Conservation (phyloP, 371 early-diverging fungal species). For the Mortierella sp. region DNA sequence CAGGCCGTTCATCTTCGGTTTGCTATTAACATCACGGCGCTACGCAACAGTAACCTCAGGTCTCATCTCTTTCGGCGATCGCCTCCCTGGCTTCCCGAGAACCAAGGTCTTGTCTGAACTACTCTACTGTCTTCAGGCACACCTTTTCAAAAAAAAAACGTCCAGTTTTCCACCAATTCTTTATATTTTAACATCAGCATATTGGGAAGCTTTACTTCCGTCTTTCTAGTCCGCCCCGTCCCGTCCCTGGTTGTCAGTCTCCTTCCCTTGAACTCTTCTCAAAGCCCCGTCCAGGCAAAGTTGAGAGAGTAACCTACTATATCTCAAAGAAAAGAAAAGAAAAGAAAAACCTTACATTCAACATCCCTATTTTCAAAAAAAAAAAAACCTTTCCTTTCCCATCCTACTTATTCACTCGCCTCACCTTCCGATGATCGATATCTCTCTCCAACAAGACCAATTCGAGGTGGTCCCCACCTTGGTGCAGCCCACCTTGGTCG, state of each 20-base stretch:
- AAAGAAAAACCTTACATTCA: neutral
- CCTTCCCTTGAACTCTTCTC: conserved; percentile 49
- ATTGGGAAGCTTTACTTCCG: conserved; percentile 54
- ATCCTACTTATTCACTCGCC: neutral
- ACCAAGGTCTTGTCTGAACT: conserved; percentile 57
- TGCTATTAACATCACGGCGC: conserved; percentile 73
- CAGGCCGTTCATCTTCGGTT: conserved; percentile 62
- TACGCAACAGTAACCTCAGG: conserved; percentile 72
- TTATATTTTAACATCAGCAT: conserved; percentile 6
- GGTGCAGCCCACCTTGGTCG: conserved; percentile 56
- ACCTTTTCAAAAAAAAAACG: conserved; percentile 34
- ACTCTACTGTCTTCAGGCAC: conserved; percentile 53
- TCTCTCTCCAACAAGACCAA: conserved; percentile 56
- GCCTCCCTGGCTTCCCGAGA: conserved; percentile 73
- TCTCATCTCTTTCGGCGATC: conserved; percentile 76
- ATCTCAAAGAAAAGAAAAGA: neutral
- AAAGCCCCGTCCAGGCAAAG: conserved; percentile 53
- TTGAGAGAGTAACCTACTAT: conserved; percentile 31
- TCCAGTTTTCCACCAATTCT: conserved; percentile 18
- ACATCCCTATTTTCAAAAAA: conserved; percentile 10
- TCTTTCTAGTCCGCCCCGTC: conserved; percentile 23
- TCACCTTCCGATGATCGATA: conserved; percentile 48
- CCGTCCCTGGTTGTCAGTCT: conserved; percentile 32
- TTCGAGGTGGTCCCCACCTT: conserved; percentile 56
- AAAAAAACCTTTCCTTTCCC: conserved; percentile 16